Base-by-base conservation (phyloP, 768 basidiomycete species). In the Pseudohyphozyma bogoriensis region DNA sequence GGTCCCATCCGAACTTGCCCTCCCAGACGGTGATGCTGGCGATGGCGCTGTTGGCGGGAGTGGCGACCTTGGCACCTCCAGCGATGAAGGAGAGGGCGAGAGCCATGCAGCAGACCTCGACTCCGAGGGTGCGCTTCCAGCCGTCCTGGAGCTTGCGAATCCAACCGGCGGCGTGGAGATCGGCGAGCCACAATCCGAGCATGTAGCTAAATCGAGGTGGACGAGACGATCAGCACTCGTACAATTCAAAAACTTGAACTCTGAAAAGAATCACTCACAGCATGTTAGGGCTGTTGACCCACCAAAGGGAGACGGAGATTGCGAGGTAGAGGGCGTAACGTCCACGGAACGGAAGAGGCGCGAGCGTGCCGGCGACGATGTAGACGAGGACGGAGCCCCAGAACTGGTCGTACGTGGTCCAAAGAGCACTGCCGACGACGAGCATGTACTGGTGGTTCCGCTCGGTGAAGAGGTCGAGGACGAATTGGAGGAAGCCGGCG, bases 351-450 rank as follows among this genome's bases (percentile, higher is more conserved):
- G 71, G 70, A 24, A 72, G 56, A 29, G 70, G 70, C 13, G 71
- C 70, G 51, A 71, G 60, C 42, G 67, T 64, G 20, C 64, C 66
- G 56, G 66, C 70, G 55, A 72, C 59, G 60, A 72, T 67, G 63
- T 72, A 72, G 60, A 69, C 68, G 56, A 72, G 60, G 52, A 69
- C 67, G 35, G 68, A 69, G 15, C 71, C 71, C 71, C 71, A 72
- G 62, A 72, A 72, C 57, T 71, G 71, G 51, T 72, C 71, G 67
- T 71, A 72, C 2, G 70, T 72, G n/a, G 71, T 64, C 71, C 71
- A 72, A 15, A 72, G 67, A 24, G 69, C 69, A n/a, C 70, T 68
- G 29, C 71, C 71, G 42, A 66, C 56, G 42, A 56, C 59, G 56
- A 71, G 69, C 68, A 72, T 72, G 59, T 69, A 69, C 50, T 69